Evolutionary conservation across 768 basidiomycete genomes (phyloP).

Genomic region (Amanita polypyramis): DNA sequence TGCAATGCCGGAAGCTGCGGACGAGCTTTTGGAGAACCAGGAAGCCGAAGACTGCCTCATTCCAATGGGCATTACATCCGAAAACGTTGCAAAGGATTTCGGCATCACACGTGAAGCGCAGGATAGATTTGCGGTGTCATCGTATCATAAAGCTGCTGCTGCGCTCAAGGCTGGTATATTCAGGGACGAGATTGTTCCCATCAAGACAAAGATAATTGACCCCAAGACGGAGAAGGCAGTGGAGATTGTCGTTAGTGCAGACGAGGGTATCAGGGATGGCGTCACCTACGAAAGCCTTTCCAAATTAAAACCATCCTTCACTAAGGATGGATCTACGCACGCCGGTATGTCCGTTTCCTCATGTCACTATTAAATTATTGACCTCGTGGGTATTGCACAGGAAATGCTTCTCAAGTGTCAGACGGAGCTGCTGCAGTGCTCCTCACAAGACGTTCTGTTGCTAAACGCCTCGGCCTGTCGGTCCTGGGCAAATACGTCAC

Average conservation of each 20-base stretch:
- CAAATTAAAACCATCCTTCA: conserved; percentile 84
- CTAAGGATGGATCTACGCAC: conserved; percentile 64
- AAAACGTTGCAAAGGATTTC: conserved; percentile 79
- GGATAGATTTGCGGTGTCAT: conserved; percentile 76
- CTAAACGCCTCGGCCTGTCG: conserved; percentile 75
- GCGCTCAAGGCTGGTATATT: conserved; percentile 79
- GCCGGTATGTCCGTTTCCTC: conserved; percentile 37
- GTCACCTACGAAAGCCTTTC: conserved; percentile 68
- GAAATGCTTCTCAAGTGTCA: conserved; percentile 84
- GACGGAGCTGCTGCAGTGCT: conserved; percentile 91
- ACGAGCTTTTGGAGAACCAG: conserved; percentile 50
- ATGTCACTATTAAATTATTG: background rate
- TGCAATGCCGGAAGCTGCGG: conserved; percentile 48
- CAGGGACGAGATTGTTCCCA: conserved; percentile 74
- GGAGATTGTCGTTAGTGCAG: conserved; percentile 62
- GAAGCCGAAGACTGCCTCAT: conserved; percentile 75
- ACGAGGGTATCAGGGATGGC: conserved; percentile 83
- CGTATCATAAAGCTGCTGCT: conserved; percentile 75
- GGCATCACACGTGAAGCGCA: conserved; percentile 64
- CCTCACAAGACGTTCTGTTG: conserved; percentile 69
- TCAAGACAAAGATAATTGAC: conserved; percentile 59
- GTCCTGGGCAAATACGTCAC: conserved; percentile 80
- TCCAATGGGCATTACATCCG: conserved; percentile 93
- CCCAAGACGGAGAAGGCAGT: conserved; percentile 62
- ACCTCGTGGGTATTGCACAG: conserved; percentile 11